Evolutionary conservation across 305 asterid species (phyloP).

Genomic region (Rubia occidens): DNA sequence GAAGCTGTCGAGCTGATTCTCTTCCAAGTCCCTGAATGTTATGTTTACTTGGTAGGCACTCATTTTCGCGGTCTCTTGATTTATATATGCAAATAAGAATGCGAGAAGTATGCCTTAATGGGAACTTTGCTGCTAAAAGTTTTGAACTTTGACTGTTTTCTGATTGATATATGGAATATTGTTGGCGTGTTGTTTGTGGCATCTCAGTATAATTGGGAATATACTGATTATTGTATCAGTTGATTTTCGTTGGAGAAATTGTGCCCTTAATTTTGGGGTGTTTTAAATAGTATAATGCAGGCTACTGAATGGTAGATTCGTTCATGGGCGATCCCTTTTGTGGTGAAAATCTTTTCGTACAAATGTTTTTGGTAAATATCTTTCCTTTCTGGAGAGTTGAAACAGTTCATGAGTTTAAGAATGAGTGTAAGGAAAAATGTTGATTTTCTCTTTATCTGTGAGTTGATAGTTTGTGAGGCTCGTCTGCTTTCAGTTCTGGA

Average conservation of each 20-base stretch:
- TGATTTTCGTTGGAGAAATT: neutral
- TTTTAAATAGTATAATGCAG: neutral
- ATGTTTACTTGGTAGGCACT: slow-evolving; percentile 77
- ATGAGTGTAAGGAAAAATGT: neutral
- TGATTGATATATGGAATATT: neutral
- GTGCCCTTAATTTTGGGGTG: neutral
- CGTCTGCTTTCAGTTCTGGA: slow-evolving; percentile 4
- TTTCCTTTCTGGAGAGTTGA: neutral
- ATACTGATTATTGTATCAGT: slow-evolving; percentile 4
- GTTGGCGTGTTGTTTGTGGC: neutral
- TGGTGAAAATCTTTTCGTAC: neutral
- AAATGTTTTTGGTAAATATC: neutral
- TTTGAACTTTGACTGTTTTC: slow-evolving; percentile 7
- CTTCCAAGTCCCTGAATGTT: slow-evolving; percentile 73
- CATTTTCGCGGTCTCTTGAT: slow-evolving; percentile 1
- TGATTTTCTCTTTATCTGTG: neutral
- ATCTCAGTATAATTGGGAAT: neutral
- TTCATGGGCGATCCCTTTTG: neutral
- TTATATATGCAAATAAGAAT: neutral
- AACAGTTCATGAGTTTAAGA: neutral
- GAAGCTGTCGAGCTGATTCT: slow-evolving; percentile 53
- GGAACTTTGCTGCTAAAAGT: neutral
- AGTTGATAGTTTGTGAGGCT: neutral
- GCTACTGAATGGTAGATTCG: neutral
- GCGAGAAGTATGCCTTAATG: neutral